Evolutionary conservation across 306 rosid species (phyloP).

Genomic region (Cicer chorassanicum): DNA sequence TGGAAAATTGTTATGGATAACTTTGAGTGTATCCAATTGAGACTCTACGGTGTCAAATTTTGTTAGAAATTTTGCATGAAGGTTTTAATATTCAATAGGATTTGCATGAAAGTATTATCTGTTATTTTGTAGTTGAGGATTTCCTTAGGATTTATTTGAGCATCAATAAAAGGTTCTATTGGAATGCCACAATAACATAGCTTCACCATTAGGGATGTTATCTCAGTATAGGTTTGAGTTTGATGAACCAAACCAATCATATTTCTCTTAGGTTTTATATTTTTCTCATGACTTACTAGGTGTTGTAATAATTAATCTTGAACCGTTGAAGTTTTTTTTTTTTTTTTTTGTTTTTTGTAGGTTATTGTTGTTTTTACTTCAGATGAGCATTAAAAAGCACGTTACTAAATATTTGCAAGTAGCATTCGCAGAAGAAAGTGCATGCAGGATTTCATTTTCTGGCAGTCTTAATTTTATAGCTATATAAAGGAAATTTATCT

Average conservation of each 20-base stretch:
- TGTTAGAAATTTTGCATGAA: slow-evolving; percentile 18
- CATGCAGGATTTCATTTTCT: background rate
- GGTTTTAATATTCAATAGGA: background rate
- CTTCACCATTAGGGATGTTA: slow-evolving; percentile 8
- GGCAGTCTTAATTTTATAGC: slow-evolving; percentile 2
- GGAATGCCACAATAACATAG: background rate
- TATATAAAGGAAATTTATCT: slow-evolving; percentile 5
- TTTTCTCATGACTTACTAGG: background rate
- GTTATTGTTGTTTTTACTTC: background rate
- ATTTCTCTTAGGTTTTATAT: background rate
- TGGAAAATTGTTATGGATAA: slow-evolving; percentile 8
- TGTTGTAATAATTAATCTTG: slow-evolving; percentile 6
- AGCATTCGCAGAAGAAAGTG: slow-evolving; percentile 9
- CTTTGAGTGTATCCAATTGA: slow-evolving; percentile 15
- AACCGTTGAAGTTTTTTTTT: background rate
- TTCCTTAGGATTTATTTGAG: slow-evolving; percentile 21
- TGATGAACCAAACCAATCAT: slow-evolving; percentile 13
- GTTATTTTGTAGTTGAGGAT: background rate
- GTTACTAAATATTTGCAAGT: background rate
- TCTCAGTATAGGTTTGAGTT: background rate
- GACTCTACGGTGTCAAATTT: background rate
- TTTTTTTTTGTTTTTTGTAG: no score
- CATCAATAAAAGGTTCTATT: background rate
- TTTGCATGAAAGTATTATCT: background rate
- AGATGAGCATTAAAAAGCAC: background rate